Percentiles rank a stretch among this genome's conserved stretches.
Conservation (phyloP, 1,284 basidiomycete genomes). For the Golubevia pallescens region DNA sequence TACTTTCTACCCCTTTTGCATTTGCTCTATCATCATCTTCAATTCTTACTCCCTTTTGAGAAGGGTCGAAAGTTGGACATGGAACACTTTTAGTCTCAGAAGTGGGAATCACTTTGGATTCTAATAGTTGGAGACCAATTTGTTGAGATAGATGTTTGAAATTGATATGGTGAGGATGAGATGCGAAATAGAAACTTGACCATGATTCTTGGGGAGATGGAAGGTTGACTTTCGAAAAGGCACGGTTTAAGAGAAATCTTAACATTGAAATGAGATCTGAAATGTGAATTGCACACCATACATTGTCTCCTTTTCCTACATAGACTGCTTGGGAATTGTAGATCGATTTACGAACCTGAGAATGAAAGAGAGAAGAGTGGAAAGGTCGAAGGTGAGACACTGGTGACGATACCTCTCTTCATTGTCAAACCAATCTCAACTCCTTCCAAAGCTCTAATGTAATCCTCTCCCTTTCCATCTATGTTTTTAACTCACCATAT, state of each 20-base stretch:
- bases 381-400: too few species aligned
- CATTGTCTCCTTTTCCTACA: constrained; percentile 15
- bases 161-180: constrained; percentile 1
- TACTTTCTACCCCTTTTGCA: too few species aligned
- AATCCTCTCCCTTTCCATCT: background rate
- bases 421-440: too few species aligned
- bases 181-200: constrained; percentile 17
- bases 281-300: constrained; percentile 13
- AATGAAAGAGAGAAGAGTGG: too few species aligned
- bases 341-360: constrained; percentile 13
- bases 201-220: background rate
- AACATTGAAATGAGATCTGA: constrained; percentile 7
- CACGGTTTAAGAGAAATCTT: background rate
- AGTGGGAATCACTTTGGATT: background rate
- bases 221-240: background rate
- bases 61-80: constrained; percentile 6
- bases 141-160: constrained; percentile 11
- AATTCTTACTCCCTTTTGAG: constrained; percentile 16
- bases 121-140: constrained; percentile 9
- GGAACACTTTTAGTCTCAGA: constrained; percentile 9
- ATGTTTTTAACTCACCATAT: background rate
- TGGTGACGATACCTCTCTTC: too few species aligned
- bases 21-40: constrained; percentile 10
- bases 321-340: constrained; percentile 12
- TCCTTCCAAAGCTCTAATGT: too few species aligned